Percentiles rank a stretch among this genome's conserved stretches.
Conservation (phyloP, 306 rosid species). For the Cucumis cinereus region DNA sequence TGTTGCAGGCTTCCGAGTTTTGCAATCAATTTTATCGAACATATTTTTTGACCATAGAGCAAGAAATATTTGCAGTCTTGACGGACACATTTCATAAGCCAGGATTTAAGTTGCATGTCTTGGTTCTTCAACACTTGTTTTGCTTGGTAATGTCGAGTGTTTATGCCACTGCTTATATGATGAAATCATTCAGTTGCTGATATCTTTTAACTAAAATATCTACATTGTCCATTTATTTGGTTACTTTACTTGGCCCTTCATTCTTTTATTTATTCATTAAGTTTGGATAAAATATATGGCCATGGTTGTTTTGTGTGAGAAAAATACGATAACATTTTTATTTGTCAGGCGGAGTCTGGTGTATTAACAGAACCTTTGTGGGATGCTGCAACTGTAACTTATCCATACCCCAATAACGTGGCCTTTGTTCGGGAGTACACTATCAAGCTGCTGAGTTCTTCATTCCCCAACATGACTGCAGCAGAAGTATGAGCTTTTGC, state of each 20-base stretch:
- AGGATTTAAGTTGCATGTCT: conserved; percentile 93
- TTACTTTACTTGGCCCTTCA: neutral
- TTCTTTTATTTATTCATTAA: neutral
- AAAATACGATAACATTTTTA: neutral
- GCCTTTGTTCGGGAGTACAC: conserved; percentile 77
- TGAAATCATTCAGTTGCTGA: neutral
- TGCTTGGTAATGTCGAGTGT: conserved; percentile 46
- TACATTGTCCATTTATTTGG: neutral
- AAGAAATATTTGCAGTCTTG: conserved; percentile 88
- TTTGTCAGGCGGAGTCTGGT: conserved; percentile 66
- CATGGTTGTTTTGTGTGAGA: neutral
- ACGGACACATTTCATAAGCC: conserved; percentile 98
- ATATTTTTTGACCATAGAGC: conserved; percentile 70
- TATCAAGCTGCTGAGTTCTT: conserved; percentile 75
- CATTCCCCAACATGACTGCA: conserved; percentile 93
- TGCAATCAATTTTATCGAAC: conserved; percentile 83
- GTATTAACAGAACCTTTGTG: conserved; percentile 77
- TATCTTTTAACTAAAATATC: neutral
- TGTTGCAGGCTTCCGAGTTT: conserved; percentile 70
- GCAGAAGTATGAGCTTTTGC: conserved; percentile 43
- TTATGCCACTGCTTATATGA: neutral
- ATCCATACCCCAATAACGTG: conserved; percentile 52
- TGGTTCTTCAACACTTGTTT: conserved; percentile 92
- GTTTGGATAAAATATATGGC: neutral
- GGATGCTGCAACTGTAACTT: conserved; percentile 61